These are phyloP conservation scores for Ambrosia trifida DNA, from an alignment of 129 eudicot species.

Conservation along the genomic window DNA sequence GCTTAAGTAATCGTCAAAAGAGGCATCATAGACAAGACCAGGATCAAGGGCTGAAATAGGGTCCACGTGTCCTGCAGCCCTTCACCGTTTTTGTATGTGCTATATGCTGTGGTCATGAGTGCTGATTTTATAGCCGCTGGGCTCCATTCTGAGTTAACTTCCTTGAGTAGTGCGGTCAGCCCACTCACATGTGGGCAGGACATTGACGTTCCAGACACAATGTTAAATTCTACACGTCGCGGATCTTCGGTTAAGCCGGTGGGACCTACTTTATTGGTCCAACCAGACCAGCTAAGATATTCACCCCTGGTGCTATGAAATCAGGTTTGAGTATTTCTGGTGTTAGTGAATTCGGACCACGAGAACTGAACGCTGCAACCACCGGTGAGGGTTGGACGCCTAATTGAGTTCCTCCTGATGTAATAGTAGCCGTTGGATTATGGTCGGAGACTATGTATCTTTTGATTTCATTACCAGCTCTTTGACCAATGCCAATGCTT, in stretches of 20 bases:
- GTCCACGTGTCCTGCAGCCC: slow-evolving; percentile 51
- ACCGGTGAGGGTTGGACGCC: slow-evolving; percentile 77
- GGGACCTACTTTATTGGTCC: slow-evolving; percentile 71
- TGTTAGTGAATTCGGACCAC: slow-evolving; percentile 89
- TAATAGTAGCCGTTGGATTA: slow-evolving; percentile 54
- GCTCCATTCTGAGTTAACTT: slow-evolving; percentile 77
- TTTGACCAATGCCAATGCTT: slow-evolving; percentile 54
- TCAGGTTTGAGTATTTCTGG: slow-evolving; percentile 80
- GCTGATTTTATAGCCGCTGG: slow-evolving; percentile 85
- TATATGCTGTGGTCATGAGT: slow-evolving; percentile 85
- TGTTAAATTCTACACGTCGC: slow-evolving; percentile 62
- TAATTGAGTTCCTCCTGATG: slow-evolving; percentile 53
- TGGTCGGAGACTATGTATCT: slow-evolving; percentile 42
- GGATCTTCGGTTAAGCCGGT: slow-evolving; percentile 58
- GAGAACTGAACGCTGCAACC: slow-evolving; percentile 80
- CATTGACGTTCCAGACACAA: slow-evolving; percentile 88
- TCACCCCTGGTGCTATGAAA: slow-evolving; percentile 83
- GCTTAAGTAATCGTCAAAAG: slow-evolving; percentile 27
- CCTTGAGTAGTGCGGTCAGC: slow-evolving; percentile 66
- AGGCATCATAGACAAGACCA: slow-evolving; percentile 37
- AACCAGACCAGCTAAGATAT: slow-evolving; percentile 81
- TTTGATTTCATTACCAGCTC: slow-evolving; percentile 56
- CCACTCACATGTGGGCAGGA: slow-evolving; percentile 92
- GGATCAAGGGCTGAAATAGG: slow-evolving; percentile 39
- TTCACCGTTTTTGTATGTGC: slow-evolving; percentile 54